Evolutionary conservation across 106 monocot species (phyloP), one percentile per base, ranked within the genome.

Genomic region (Allium cepa): DNA sequence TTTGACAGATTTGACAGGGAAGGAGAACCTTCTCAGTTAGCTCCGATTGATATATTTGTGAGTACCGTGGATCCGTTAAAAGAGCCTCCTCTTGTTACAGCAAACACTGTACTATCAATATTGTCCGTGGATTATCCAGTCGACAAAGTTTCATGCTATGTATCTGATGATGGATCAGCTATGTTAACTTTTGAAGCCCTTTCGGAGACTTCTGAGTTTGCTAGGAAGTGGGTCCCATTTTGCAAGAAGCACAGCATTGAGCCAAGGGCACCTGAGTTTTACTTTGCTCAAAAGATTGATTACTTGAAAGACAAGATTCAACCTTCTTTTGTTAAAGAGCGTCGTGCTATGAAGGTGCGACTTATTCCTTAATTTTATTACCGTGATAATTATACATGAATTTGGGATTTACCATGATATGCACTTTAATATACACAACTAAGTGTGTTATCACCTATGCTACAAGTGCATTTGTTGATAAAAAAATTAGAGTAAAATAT

Each of bases 61-160:
- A 88, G 88, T 83, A 93, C 93, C 28, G 93, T 93, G 74, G 93
- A 93, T 77, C 93, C 93, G 26, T 60, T 93, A 47, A 93, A 93
- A 68, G 93, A 93, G 46, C 93, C 88, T 64, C 93, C 93, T 60
- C 88, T 93, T 69, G 75, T 93, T 59, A 93, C 93, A 48, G 93
- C 93, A 47, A 93, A 93, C 63, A 93, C 93, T 17, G 93, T 93
- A 11, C 56, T 93, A 17, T 93, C 93, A 11, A 93, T 93, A 59
- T 77, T 93, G 57, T 46, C 88, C 45, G 93, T 93, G 69, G 93
- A 93, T 62, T 93, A 93, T 63, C 93, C 92, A 62, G 91, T 92
- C 0, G 91, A 92, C 70, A 92, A 92, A 64, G 91, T 92, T 60
- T 92, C 91, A 36, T 93, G 93, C 65, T 93, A 93, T 79, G 93